Conservation (phyloP, 2,329 filamentous ascomycete species). For the Penicillium sp. region DNA sequence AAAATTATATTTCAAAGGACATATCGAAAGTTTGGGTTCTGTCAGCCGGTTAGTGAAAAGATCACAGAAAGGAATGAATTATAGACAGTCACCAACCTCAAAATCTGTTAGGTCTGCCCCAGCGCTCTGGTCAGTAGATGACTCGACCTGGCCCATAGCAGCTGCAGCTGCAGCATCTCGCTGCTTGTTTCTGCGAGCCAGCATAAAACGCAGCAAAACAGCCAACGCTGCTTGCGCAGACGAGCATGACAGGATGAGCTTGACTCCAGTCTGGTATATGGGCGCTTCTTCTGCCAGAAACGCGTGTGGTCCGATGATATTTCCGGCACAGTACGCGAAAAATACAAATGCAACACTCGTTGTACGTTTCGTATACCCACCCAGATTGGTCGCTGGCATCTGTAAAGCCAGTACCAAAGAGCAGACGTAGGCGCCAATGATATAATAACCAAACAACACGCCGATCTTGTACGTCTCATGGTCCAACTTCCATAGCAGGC, state of each 20-base stretch:
- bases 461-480: slow-evolving; percentile 43
- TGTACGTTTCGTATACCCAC: slow-evolving; percentile 51
- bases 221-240: slow-evolving; percentile 19
- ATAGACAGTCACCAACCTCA: slow-evolving; percentile 15
- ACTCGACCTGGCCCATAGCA: background rate
- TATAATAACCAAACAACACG: slow-evolving; percentile 53
- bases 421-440: slow-evolving; percentile 48
- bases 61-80: background rate
- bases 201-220: slow-evolving; percentile 15
- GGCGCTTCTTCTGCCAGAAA: slow-evolving; percentile 44
- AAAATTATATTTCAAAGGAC: slow-evolving; percentile 35
- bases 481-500: slow-evolving; percentile 51
- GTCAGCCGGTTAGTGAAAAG: background rate
- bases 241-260: slow-evolving; percentile 44
- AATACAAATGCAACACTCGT: slow-evolving; percentile 47
- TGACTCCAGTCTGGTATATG: slow-evolving; percentile 52
- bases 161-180: slow-evolving; percentile 9
- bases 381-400: slow-evolving; percentile 40
- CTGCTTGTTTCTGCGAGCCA: slow-evolving; percentile 18
- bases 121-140: slow-evolving; percentile 8
- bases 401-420: slow-evolving; percentile 53
- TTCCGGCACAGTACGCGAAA: slow-evolving; percentile 43
- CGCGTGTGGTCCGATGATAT: slow-evolving; percentile 48
- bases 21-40: slow-evolving; percentile 21
- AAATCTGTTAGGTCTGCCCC: slow-evolving; percentile 28